These are phyloP conservation scores for Handroanthus guayacan DNA, from an alignment of 257 asterid genomes.

Conservation along the genomic window DNA sequence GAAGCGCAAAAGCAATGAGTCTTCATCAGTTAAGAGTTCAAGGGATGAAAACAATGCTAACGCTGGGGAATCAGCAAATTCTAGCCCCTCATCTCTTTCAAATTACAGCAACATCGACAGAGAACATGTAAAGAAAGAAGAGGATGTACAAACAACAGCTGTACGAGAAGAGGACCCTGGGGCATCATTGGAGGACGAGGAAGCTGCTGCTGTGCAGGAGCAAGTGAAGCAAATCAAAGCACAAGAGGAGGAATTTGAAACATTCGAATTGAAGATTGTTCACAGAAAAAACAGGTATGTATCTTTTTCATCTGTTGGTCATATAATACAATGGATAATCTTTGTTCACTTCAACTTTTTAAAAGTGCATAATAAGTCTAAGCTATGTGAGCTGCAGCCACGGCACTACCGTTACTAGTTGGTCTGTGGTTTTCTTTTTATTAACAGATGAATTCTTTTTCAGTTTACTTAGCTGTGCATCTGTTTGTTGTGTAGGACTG, in stretches of 20 bases:
- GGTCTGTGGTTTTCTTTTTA: not conserved
- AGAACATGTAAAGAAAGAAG: conserved; percentile 61
- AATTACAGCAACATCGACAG: conserved; percentile 73
- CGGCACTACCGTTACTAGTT: not conserved
- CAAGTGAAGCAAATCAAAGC: conserved; percentile 97
- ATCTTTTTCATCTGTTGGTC: conserved; percentile 20
- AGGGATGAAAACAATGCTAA: conserved; percentile 62
- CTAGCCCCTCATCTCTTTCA: conserved; percentile 84
- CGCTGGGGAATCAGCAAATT: conserved; percentile 71
- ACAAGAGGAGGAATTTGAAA: conserved; percentile 98
- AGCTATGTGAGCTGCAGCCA: not conserved
- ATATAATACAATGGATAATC: conserved; percentile 27
- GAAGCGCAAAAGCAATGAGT: conserved; percentile 74
- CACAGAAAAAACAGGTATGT: conserved; percentile 95
- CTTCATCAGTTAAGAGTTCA: conserved; percentile 74
- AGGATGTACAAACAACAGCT: conserved; percentile 46
- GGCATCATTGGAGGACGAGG: conserved; percentile 84
- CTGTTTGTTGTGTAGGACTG: conserved; percentile 73
- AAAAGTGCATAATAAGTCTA: not conserved
- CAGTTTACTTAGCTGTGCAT: conserved; percentile 37
- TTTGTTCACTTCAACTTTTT: conserved; percentile 21
- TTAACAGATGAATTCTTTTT: not conserved
- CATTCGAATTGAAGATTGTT: conserved; percentile 89
- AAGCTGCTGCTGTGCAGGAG: conserved; percentile 96
- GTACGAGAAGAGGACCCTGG: conserved; percentile 71